A percentile compares a stretch with the other conserved stretches of the same genome.
phyloP scores from a whole-genome alignment of 2,329 filamentous ascomycete species.

The Colletotrichum cereale region DNA sequence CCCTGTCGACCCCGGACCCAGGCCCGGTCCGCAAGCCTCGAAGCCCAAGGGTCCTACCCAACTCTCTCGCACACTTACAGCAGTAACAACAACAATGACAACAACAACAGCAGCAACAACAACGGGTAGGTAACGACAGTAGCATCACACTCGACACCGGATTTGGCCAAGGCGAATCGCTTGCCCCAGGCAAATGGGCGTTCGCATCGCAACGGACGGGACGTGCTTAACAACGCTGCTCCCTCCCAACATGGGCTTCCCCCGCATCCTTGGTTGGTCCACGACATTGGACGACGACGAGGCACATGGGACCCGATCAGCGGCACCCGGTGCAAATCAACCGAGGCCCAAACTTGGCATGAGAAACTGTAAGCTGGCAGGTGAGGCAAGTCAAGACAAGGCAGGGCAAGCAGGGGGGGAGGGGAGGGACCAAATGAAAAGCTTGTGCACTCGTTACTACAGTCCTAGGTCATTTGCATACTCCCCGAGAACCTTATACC shows the following conservation, averaged over 20 bases:
- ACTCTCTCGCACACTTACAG: background rate
- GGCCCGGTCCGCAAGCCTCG: constrained; percentile 16
- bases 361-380: constrained; percentile 14
- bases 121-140: background rate
- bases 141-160: background rate
- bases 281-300: constrained; percentile 29
- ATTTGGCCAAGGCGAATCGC: background rate
- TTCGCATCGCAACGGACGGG: background rate
- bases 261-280: constrained; percentile 12
- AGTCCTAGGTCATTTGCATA: background rate
- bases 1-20: constrained; percentile 8
- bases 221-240: background rate
- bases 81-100: background rate
- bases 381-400: background rate
- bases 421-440: background rate
- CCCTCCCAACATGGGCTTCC: constrained; percentile 4
- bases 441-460: background rate
- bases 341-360: constrained; percentile 31
- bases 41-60: background rate
- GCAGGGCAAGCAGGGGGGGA: background rate
- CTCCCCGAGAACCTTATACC: background rate
- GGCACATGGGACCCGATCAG: constrained; percentile 12
- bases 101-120: background rate
- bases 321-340: constrained; percentile 2
- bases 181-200: background rate